A percentile compares a stretch with the other conserved stretches of the same genome.
These are phyloP conservation scores for Coniochaeta hoffmannii DNA, from an alignment of 2,329 filamentous ascomycete species.

Conservation along the genomic window DNA sequence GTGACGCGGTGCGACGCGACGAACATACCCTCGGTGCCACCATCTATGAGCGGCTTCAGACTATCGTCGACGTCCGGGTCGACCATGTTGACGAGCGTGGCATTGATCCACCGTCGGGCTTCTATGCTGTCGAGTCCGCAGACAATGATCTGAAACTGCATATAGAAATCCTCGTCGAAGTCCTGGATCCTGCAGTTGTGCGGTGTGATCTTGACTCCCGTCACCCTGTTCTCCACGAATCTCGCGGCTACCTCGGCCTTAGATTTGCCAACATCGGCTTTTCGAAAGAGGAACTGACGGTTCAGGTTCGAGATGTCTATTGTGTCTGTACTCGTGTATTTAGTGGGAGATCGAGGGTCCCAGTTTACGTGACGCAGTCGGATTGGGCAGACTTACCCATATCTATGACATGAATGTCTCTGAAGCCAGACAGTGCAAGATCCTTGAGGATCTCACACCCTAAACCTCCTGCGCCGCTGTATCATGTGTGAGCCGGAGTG, in stretches of 20 bases:
- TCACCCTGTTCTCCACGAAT: constrained; percentile 85
- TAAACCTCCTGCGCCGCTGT: constrained; percentile 82
- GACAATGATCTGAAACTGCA: constrained; percentile 89
- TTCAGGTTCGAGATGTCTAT: constrained; percentile 99
- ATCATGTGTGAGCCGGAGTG: constrained; percentile 10
- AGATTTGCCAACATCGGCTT: constrained; percentile 82
- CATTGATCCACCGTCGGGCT: constrained; percentile 97
- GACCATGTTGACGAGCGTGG: constrained; percentile 83
- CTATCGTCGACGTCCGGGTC: constrained; percentile 76
- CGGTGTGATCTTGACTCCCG: constrained; percentile 85
- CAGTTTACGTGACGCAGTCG: not conserved
- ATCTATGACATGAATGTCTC: constrained; percentile 96
- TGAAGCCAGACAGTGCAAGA: constrained; percentile 89
- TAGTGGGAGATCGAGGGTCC: too few species aligned
- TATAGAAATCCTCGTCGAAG: constrained; percentile 92
- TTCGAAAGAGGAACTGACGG: constrained; percentile 91
- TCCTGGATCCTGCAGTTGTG: constrained; percentile 96
- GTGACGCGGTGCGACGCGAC: not conserved
- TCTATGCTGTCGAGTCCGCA: constrained; percentile 97
- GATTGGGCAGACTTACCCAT: constrained; percentile 60
- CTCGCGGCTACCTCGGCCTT: constrained; percentile 90
- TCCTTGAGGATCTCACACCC: constrained; percentile 98
- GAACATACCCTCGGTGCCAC: constrained; percentile 65
- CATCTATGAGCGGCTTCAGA: constrained; percentile 90
- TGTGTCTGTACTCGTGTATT: constrained; percentile 51